Percentiles rank a stretch among this genome's conserved stretches.
Conservation (phyloP, 176 grass and related monocot genomes). For the Stipa capillata region DNA sequence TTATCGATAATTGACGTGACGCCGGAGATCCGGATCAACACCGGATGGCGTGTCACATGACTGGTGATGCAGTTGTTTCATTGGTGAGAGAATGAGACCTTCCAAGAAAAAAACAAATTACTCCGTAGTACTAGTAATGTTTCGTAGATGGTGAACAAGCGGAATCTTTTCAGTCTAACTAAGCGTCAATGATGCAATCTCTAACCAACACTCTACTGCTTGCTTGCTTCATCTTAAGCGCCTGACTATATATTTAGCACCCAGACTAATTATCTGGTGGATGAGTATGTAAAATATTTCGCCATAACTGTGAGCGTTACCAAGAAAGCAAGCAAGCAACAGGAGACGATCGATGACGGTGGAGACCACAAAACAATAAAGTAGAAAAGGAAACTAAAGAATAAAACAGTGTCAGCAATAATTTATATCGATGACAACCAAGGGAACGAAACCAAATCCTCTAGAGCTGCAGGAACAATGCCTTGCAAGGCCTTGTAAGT, state of each 20-base stretch:
- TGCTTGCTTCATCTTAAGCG: background rate
- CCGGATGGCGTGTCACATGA: background rate
- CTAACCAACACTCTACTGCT: background rate
- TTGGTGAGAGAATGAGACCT: background rate
- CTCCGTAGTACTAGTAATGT: background rate
- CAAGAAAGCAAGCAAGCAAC: conserved; percentile 17
- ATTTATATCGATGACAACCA: too few species aligned
- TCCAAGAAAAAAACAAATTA: background rate
- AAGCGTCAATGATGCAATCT: background rate
- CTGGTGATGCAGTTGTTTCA: background rate
- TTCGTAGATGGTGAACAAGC: background rate
- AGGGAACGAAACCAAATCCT: too few species aligned
- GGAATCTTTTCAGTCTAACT: background rate
- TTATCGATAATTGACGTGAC: background rate
- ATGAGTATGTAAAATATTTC: background rate
- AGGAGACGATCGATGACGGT: too few species aligned
- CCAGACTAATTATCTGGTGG: background rate
- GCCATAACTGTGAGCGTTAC: background rate
- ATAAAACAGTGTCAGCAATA: too few species aligned
- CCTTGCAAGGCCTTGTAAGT: too few species aligned
- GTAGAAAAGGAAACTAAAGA: too few species aligned
- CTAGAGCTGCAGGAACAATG: too few species aligned
- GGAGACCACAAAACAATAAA: too few species aligned
- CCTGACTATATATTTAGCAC: background rate
- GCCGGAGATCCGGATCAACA: background rate